Percentiles rank a stretch among this genome's conserved stretches.
These are phyloP conservation scores for Alisma plantagoaquatica DNA, from an alignment of 106 monocot species.

Conservation along the genomic window DNA sequence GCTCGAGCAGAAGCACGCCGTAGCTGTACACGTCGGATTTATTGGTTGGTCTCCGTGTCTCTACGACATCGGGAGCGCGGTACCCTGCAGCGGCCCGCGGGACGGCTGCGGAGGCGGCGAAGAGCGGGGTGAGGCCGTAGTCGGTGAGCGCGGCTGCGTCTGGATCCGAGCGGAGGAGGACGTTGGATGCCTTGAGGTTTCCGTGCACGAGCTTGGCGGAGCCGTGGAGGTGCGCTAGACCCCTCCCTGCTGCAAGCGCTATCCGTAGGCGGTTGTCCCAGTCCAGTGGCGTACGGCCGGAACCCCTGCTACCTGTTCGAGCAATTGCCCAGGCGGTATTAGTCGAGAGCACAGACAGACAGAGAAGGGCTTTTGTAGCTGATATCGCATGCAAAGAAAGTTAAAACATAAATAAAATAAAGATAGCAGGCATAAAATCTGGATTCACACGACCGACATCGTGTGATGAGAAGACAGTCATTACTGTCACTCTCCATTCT, in stretches of 20 bases:
- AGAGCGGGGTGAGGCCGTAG: slow-evolving; percentile 47
- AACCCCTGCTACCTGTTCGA: slow-evolving; percentile 59
- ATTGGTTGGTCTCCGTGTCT: slow-evolving; percentile 46
- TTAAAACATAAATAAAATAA: no score
- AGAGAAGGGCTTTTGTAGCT: not conserved
- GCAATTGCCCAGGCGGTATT: not conserved
- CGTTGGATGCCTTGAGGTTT: slow-evolving; percentile 79
- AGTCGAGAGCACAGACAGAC: not conserved
- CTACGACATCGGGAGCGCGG: slow-evolving; percentile 71
- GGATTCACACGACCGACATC: not conserved
- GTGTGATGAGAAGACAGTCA: not conserved
- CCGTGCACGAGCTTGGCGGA: slow-evolving; percentile 45
- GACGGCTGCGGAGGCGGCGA: slow-evolving; percentile 8
- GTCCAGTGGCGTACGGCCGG: slow-evolving; percentile 56
- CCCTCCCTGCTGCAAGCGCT: slow-evolving; percentile 50
- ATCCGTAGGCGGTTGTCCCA: slow-evolving; percentile 70
- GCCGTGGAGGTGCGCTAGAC: slow-evolving; percentile 60
- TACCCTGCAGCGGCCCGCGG: slow-evolving; percentile 43
- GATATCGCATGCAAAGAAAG: no score
- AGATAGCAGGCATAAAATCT: not conserved
- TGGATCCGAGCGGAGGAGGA: slow-evolving; percentile 56
- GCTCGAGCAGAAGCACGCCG: slow-evolving; percentile 78
- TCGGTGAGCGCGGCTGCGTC: slow-evolving; percentile 43
- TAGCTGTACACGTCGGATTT: slow-evolving; percentile 91
- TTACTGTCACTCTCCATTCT: not conserved